A percentile compares a stretch with the other conserved stretches of the same genome.
Evolutionary conservation across 257 asterid species (phyloP).

Genomic region (Scutellaria barbata): DNA sequence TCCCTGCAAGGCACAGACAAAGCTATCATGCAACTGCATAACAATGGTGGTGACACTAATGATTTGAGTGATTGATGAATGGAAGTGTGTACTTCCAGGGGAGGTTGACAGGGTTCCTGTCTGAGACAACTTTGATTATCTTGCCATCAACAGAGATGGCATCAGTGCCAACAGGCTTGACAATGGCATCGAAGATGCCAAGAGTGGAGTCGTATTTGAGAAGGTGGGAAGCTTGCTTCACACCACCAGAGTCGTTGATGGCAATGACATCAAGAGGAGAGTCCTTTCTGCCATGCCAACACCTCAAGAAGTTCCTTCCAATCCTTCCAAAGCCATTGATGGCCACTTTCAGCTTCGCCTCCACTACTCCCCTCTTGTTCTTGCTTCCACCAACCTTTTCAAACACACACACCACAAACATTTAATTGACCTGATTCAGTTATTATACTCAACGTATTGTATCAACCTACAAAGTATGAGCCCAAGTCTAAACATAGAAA

Average conservation of each 20-base stretch:
- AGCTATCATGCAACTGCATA: too few species aligned
- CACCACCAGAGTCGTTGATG: constrained; percentile 94
- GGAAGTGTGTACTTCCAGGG: constrained; percentile 54
- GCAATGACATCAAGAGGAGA: constrained; percentile 86
- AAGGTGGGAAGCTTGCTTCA: constrained; percentile 97
- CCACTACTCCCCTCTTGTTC: constrained; percentile 69
- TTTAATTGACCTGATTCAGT: too few species aligned
- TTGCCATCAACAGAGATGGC: constrained; percentile 79
- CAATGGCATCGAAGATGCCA: constrained; percentile 88
- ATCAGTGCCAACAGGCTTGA: constrained; percentile 68
- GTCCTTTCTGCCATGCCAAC: constrained; percentile 95
- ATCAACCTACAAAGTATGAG: background rate
- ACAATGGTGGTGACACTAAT: too few species aligned
- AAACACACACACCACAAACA: too few species aligned
- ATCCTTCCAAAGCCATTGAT: constrained; percentile 93
- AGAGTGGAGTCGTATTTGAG: constrained; percentile 97
- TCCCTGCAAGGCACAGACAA: constrained; percentile 51
- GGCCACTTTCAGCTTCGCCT: constrained; percentile 90
- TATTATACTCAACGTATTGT: background rate
- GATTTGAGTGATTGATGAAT: background rate
- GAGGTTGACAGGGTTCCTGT: constrained; percentile 65
- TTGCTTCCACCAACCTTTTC: constrained; percentile 71
- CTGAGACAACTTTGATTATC: constrained; percentile 69
- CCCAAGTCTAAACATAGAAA: background rate
- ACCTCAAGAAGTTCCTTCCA: constrained; percentile 91